phyloP scores from a whole-genome alignment of 371 early-diverging fungal species.

The Dichotomocladium elegans region DNA sequence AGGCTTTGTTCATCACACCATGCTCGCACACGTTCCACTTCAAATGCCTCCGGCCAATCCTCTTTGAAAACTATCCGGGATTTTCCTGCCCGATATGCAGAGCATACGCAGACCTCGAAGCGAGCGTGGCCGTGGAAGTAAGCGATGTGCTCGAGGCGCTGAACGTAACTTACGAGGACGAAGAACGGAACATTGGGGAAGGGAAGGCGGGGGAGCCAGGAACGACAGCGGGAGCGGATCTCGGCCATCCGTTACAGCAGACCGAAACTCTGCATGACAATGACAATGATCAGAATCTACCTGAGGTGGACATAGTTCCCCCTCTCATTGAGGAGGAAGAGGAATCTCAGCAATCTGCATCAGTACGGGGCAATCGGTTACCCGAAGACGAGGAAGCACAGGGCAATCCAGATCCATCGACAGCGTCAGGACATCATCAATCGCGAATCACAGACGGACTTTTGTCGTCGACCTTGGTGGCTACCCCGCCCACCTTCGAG shows the following conservation, averaged over 20 bases:
- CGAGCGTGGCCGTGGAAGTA: conserved; percentile 69
- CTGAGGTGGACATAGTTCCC: too few species aligned
- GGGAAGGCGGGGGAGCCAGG: neutral
- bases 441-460: too few species aligned
- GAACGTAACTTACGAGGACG: neutral
- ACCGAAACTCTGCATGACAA: too few species aligned
- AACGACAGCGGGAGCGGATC: neutral
- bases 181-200: neutral
- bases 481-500: conserved; percentile 27
- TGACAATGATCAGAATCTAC: too few species aligned
- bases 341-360: too few species aligned
- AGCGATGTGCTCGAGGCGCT: conserved; percentile 48
- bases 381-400: too few species aligned
- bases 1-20: too few species aligned
- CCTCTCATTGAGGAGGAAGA: too few species aligned
- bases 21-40: conserved; percentile 94
- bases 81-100: conserved; percentile 94
- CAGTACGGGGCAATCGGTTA: too few species aligned
- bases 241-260: too few species aligned
- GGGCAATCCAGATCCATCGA: too few species aligned
- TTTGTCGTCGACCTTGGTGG: conserved; percentile 33
- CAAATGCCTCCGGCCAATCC: conserved; percentile 80
- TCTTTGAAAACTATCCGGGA: conserved; percentile 63
- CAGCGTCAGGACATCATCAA: too few species aligned
- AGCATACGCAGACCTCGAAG: conserved; percentile 89